A percentile compares a stretch with the other conserved stretches of the same genome.
phyloP scores from a whole-genome alignment of 106 monocot genomes.

The Dactylorhiza incarnata region DNA sequence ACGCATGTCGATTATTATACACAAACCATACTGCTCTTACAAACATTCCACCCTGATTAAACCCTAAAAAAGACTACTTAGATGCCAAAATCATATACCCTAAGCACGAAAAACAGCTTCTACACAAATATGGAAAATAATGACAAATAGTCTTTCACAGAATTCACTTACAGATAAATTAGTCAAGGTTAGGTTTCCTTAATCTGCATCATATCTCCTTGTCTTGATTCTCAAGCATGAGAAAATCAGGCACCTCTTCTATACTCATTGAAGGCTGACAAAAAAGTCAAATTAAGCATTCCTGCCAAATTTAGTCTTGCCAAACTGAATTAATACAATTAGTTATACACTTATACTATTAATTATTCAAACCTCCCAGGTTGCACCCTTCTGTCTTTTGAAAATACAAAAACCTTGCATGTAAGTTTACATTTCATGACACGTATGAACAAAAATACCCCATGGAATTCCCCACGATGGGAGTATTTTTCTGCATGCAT shows the following conservation, averaged over 20 bases:
- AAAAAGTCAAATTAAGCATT: neutral
- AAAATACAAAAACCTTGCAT: no score
- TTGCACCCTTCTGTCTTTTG: no score
- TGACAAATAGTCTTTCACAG: neutral
- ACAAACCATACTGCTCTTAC: neutral
- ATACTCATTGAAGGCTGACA: constrained; percentile 33
- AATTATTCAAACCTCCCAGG: no score
- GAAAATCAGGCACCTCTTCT: constrained; percentile 54
- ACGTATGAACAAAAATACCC: no score
- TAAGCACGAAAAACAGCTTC: neutral
- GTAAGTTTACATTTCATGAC: no score
- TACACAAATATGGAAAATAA: constrained; percentile 2
- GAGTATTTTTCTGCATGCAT: no score
- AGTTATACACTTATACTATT: no score
- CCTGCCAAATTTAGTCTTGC: neutral
- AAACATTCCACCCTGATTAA: neutral
- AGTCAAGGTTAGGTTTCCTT: neutral
- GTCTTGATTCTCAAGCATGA: neutral
- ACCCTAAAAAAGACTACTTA: neutral
- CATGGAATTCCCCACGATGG: no score
- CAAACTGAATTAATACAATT: neutral
- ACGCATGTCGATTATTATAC: neutral
- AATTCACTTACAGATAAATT: neutral
- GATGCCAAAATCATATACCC: neutral
- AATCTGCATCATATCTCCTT: neutral